These are phyloP conservation scores for Rubia balearica DNA, from an alignment of 305 asterid genomes.

Conservation along the genomic window DNA sequence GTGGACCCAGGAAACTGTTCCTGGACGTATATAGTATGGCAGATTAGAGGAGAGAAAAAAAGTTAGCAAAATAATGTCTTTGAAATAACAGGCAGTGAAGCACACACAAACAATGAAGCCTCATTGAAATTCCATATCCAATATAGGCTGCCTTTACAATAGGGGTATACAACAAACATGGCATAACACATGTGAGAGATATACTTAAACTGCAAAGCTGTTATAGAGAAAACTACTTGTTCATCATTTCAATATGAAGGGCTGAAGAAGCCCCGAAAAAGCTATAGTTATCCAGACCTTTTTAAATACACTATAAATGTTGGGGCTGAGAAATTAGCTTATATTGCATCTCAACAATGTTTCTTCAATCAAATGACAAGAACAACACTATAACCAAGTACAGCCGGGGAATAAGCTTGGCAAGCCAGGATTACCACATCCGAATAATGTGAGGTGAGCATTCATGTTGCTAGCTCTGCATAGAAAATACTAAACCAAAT, in stretches of 20 bases:
- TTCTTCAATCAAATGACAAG: background rate
- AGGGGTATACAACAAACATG: background rate
- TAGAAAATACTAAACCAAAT: no score
- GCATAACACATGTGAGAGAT: background rate
- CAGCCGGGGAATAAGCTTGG: background rate
- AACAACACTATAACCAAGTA: background rate
- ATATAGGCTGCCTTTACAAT: background rate
- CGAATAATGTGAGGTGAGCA: background rate
- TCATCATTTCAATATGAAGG: background rate
- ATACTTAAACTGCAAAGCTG: background rate
- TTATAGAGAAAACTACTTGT: background rate
- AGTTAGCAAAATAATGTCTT: background rate
- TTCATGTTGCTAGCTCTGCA: no score
- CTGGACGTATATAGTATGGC: conserved; percentile 25
- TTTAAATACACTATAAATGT: background rate
- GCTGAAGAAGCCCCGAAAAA: background rate
- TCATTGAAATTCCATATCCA: background rate
- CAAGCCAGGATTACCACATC: background rate
- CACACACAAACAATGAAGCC: background rate
- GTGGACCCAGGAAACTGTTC: conserved; percentile 20
- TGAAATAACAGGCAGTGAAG: background rate
- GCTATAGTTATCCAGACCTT: no score
- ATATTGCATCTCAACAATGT: background rate
- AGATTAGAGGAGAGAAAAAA: background rate
- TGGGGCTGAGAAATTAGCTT: background rate